Evolutionary conservation across 768 basidiomycete genomes (phyloP), one percentile per base, ranked within the genome.

Genomic region (Tubosaeta brunneosetosa): DNA sequence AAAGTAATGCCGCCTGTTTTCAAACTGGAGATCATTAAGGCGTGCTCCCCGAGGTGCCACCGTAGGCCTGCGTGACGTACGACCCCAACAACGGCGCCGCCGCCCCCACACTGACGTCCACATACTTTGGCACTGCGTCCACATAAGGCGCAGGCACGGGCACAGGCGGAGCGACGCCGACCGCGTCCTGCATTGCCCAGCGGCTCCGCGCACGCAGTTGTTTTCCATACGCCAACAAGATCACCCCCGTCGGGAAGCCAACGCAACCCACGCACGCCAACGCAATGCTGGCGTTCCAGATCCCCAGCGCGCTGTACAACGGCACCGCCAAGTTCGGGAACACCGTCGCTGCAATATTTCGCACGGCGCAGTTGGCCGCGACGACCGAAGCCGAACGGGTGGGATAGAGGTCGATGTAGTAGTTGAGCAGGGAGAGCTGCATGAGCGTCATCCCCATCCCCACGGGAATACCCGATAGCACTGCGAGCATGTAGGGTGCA

Each of bases 361-460:
- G 56, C 25, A 65, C 52, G 3, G 61, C 59, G 13, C 59, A 63
- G 36, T 66, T 64, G 42, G 65, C 65, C 3, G 65, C 61, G n/a
- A 66, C 53, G 33, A 65, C 66, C 5, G 65, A 66, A 6, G 66
- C 66, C 0, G 65, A 67, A 22, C 58, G 63, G n/a, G 62, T 59
- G 14, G 65, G 65, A 38, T 66, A 66, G 8, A 66, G 65, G 37
- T 66, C 65, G 38, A 66, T 62, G 55, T 66, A 66, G 43, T 66
- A 66, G 36, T 66, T 66, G 51, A 62, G 49, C 41, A 66, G 26
- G 8, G 61, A 64, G 25, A 66, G 59, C 41, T 66, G 65, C 26
- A 66, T 44, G 3, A 65, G 50, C 31, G 65, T 66, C 65, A 66
- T 64, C 10, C 65, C 65, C 43, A 66, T 60, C 12, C 65, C 65